Conservation (phyloP, 1,284 basidiomycete genomes). For the Rhodotorula sp. region DNA sequence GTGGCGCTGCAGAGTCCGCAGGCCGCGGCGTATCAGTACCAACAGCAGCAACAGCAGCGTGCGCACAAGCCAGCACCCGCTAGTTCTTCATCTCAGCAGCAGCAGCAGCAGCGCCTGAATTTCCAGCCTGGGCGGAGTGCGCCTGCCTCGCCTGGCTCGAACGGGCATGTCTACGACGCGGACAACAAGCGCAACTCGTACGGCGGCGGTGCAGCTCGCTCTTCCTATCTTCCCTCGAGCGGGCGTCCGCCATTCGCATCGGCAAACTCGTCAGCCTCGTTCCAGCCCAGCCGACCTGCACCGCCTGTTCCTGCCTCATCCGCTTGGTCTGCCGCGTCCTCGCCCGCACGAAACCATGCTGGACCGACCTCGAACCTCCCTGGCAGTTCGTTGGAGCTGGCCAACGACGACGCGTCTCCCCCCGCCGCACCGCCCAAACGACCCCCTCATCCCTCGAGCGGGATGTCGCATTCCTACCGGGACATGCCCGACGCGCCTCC, state of each 20-base stretch:
- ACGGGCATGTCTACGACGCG: slow-evolving; percentile 16
- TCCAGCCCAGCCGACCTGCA: not conserved
- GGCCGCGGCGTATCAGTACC: slow-evolving; percentile 5
- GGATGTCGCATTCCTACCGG: slow-evolving; percentile 12
- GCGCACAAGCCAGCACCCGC: not conserved
- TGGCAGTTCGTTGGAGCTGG: slow-evolving; percentile 13
- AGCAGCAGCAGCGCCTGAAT: not conserved
- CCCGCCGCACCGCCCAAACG: slow-evolving; percentile 5
- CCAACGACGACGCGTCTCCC: slow-evolving; percentile 6
- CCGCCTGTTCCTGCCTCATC: not conserved
- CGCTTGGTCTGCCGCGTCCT: not conserved
- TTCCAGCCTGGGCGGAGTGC: slow-evolving; percentile 25
- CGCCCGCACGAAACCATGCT: not conserved
- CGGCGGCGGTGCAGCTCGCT: slow-evolving; percentile 16
- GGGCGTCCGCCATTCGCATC: slow-evolving; percentile 19
- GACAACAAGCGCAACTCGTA: slow-evolving; percentile 21
- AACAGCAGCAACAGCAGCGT: not conserved
- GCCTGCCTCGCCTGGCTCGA: slow-evolving; percentile 13
- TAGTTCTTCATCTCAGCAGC: not conserved
- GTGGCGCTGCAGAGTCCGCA: slow-evolving; percentile 14
- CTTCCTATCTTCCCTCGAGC: slow-evolving; percentile 21
- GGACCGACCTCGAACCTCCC: not conserved
- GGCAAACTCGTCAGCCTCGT: not conserved
- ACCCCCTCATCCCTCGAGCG: slow-evolving; percentile 1
- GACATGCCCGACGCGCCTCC: slow-evolving; percentile 22